phyloP scores from a whole-genome alignment of 2,329 filamentous ascomycete genomes.

The Colletotrichum theobromicola region DNA sequence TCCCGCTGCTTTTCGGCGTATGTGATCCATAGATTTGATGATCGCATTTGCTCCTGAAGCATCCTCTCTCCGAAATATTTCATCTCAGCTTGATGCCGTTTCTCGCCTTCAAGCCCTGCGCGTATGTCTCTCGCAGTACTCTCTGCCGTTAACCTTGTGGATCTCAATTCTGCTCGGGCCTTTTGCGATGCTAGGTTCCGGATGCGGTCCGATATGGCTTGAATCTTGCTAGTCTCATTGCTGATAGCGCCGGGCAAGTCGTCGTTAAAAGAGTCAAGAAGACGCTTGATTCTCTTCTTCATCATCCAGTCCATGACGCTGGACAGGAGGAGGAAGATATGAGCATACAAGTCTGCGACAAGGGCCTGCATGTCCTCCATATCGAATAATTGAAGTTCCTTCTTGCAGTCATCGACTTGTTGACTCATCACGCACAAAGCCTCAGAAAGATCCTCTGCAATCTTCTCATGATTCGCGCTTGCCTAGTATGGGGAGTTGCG shows the following conservation, averaged over 20 bases:
- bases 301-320: constrained; percentile 27
- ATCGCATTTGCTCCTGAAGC: background rate
- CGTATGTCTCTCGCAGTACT: background rate
- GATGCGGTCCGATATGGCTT: background rate
- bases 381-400: constrained; percentile 11
- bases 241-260: constrained; percentile 11
- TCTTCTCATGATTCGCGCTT: constrained; percentile 27
- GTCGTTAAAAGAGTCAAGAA: constrained; percentile 26
- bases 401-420: constrained; percentile 15
- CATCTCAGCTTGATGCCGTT: background rate
- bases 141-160: constrained; percentile 1
- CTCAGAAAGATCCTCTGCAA: constrained; percentile 24
- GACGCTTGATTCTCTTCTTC: constrained; percentile 12
- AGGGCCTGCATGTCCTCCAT: constrained; percentile 16
- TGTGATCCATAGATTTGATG: background rate
- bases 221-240: constrained; percentile 19
- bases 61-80: background rate
- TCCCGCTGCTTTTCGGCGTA: background rate
- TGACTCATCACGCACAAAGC: constrained; percentile 24
- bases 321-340: constrained; percentile 28
- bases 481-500: constrained; percentile 14
- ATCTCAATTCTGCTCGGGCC: constrained; percentile 15
- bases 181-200: constrained; percentile 13
- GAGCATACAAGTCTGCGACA: constrained; percentile 25
- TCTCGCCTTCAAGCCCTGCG: constrained; percentile 9